phyloP scores from a whole-genome alignment of 2,329 filamentous ascomycete genomes.

The Fusarium austroafricanum region DNA sequence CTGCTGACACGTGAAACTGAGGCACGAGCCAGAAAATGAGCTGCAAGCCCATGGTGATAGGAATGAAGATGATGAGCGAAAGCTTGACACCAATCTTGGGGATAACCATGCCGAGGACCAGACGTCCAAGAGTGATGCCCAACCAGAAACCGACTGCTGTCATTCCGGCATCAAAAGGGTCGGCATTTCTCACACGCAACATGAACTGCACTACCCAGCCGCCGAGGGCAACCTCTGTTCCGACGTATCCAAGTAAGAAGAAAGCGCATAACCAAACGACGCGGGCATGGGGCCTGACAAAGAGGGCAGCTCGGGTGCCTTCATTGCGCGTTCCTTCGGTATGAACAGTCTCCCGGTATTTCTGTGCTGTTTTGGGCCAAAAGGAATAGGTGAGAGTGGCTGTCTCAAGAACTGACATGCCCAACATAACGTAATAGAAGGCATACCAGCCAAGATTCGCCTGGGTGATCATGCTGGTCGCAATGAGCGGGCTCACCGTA shows the following conservation, averaged over 20 bases:
- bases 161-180: constrained; percentile 76
- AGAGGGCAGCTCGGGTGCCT: constrained; percentile 49
- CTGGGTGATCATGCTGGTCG: constrained; percentile 76
- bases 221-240: constrained; percentile 79
- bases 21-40: constrained; percentile 86
- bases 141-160: constrained; percentile 85
- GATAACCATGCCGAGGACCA: constrained; percentile 21
- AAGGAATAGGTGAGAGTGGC: constrained; percentile 64
- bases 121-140: constrained; percentile 77
- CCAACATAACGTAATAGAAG: constrained; percentile 70
- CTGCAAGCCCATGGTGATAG: constrained; percentile 71
- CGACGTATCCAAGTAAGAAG: constrained; percentile 82
- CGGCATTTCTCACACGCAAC: constrained; percentile 76
- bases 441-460: constrained; percentile 71
- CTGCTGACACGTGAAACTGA: constrained; percentile 77
- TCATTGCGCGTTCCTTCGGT: constrained; percentile 40
- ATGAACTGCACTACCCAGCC: constrained; percentile 90
- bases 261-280: constrained; percentile 76
- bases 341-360: constrained; percentile 57
- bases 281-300: constrained; percentile 56
- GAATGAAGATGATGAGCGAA: constrained; percentile 70
- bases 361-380: constrained; percentile 66
- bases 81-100: constrained; percentile 76
- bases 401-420: constrained; percentile 6
- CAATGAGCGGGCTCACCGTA: constrained; percentile 74